phyloP scores from a whole-genome alignment of 441 rosid genomes.

The Gossypium gossypioides region DNA sequence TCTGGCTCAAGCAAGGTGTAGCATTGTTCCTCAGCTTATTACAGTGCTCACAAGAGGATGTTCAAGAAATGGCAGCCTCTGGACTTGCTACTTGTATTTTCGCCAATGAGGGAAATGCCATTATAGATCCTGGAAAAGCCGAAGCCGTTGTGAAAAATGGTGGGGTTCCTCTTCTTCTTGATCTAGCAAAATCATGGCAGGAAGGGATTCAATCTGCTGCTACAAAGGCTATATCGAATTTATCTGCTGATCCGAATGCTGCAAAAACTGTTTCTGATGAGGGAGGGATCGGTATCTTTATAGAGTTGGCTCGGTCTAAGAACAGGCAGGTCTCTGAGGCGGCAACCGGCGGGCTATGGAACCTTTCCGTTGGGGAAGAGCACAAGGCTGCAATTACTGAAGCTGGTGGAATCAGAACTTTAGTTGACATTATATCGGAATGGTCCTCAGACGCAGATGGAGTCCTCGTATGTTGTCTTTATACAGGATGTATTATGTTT shows the following conservation, averaged over 20 bases:
- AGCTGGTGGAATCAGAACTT: constrained; percentile 89
- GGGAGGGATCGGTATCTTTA: constrained; percentile 76
- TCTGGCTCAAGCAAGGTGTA: constrained; percentile 96
- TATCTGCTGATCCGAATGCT: constrained; percentile 83
- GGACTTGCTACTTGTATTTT: constrained; percentile 92
- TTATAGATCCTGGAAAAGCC: constrained; percentile 84
- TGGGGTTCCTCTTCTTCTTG: constrained; percentile 72
- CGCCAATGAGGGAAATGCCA: constrained; percentile 86
- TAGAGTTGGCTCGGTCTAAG: constrained; percentile 76
- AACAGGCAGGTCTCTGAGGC: constrained; percentile 92
- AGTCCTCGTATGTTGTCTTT: constrained; percentile 55
- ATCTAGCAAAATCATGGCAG: constrained; percentile 89
- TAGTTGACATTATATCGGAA: constrained; percentile 86
- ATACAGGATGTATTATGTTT: not conserved
- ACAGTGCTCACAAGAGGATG: constrained; percentile 90
- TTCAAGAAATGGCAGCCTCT: constrained; percentile 87
- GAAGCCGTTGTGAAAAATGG: constrained; percentile 89
- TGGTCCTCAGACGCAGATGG: constrained; percentile 86
- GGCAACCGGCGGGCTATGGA: constrained; percentile 99
- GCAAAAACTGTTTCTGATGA: constrained; percentile 91
- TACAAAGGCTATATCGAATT: constrained; percentile 94
- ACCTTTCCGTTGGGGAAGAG: constrained; percentile 98
- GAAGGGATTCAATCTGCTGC: constrained; percentile 97
- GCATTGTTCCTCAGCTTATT: constrained; percentile 63
- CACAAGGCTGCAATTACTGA: constrained; percentile 94